Percentiles rank a stretch among this genome's conserved stretches.
Conservation (phyloP, 1,139 yeast genomes). For the Saccharomyces uvarum region DNA sequence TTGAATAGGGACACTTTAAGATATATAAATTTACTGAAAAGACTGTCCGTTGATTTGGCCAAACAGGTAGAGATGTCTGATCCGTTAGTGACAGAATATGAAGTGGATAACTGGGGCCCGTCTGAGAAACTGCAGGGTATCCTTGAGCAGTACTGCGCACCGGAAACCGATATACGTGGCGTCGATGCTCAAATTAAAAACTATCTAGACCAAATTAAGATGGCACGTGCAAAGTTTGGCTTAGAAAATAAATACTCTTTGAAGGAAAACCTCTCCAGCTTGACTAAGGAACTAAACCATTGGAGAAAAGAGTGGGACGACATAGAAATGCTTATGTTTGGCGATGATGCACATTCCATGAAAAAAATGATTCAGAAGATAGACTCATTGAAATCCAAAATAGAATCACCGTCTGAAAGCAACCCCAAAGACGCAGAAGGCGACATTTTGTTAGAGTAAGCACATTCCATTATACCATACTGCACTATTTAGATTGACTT, state of each 20-base stretch:
- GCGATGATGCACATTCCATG: slow-evolving; percentile 27
- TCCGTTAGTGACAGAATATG: slow-evolving; percentile 14
- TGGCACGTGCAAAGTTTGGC: slow-evolving; percentile 27
- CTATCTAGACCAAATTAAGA: slow-evolving; percentile 25
- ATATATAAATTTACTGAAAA: slow-evolving; percentile 23
- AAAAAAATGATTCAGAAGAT: slow-evolving; percentile 23
- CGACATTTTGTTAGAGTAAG: background rate
- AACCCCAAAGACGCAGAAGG: background rate
- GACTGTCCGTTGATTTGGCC: slow-evolving; percentile 24
- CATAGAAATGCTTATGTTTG: slow-evolving; percentile 28
- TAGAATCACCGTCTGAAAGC: slow-evolving; percentile 1
- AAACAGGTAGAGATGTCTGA: slow-evolving; percentile 23
- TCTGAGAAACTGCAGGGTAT: slow-evolving; percentile 18
- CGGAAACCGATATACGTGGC: slow-evolving; percentile 10
- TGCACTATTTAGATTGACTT: background rate
- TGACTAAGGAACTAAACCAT: slow-evolving; percentile 24
- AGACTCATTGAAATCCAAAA: slow-evolving; percentile 11
- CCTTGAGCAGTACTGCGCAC: slow-evolving; percentile 17
- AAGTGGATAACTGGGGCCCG: slow-evolving; percentile 21
- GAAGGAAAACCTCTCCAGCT: slow-evolving; percentile 16
- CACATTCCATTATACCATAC: background rate
- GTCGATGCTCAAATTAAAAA: slow-evolving; percentile 15
- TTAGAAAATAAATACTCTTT: slow-evolving; percentile 27
- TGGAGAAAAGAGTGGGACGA: slow-evolving; percentile 30
- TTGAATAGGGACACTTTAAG: slow-evolving; percentile 18